Evolutionary conservation across 768 basidiomycete species (phyloP).

Genomic region (Gymnopilus dilepis): DNA sequence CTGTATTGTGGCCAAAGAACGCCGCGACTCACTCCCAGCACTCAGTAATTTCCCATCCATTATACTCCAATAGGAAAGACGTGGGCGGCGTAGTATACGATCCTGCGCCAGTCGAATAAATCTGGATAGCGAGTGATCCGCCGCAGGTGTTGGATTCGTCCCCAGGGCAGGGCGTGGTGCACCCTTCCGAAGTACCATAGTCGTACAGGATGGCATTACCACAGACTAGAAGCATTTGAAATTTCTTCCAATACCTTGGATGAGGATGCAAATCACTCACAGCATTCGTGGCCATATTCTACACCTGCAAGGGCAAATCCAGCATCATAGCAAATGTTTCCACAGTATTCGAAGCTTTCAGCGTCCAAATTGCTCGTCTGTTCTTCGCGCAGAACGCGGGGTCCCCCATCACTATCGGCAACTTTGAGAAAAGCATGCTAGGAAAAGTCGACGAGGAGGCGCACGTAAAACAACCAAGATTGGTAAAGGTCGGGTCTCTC

Average conservation of each 20-base stretch:
- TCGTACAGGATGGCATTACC: conserved; percentile 17
- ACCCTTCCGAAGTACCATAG: conserved; percentile 6
- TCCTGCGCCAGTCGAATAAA: conserved; percentile 17
- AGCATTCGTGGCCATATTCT: conserved; percentile 15
- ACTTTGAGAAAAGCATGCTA: not conserved
- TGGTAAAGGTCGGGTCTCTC: conserved; percentile 1
- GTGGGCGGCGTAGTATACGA: conserved; percentile 12
- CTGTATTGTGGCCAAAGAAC: not conserved
- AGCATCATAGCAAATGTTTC: conserved; percentile 10
- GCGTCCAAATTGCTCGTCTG: conserved; percentile 7
- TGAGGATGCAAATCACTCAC: not conserved
- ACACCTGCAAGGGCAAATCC: conserved; percentile 17
- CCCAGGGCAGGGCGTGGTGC: conserved; percentile 14
- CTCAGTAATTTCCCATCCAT: conserved; percentile 11
- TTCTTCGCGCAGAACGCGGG: conserved; percentile 10
- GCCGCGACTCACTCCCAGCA: conserved; percentile 14
- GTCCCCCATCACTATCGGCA: conserved; percentile 5
- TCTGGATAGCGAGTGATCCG: conserved; percentile 12
- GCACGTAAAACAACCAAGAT: conserved; percentile 14
- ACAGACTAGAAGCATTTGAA: conserved; percentile 3
- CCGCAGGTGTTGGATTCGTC: conserved; percentile 14
- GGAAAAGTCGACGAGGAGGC: not conserved
- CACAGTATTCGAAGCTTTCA: conserved; percentile 10
- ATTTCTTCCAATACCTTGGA: not conserved
- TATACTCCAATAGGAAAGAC: conserved; percentile 11